Base-by-base conservation (phyloP, 2,329 filamentous ascomycete genomes). In the Neofusicoccum parvum region DNA sequence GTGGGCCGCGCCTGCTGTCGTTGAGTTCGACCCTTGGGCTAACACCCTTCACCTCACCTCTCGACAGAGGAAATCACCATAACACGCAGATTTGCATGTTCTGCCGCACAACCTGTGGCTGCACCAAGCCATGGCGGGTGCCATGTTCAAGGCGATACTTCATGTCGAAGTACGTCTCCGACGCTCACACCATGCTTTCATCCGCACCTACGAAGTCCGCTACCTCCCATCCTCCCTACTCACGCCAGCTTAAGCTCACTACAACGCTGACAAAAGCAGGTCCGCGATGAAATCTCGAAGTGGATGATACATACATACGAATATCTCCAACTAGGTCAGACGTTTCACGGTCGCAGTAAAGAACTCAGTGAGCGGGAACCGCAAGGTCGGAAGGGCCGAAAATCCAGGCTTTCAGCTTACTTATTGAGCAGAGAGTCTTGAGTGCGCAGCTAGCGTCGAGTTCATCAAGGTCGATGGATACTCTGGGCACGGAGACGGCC, bases 401-500 rank as follows among this genome's bases (percentile, higher is more conserved):
- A 32, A 7, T 5, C 27, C 20, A 45, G 17, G 20, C 41, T 7
- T 2, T 17, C n/a, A 11, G 43, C 32, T 60, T 10, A 60, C 23
- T 46, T 49, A 37, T 34, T 34, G 3, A 3, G 37, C 46, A 78
- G 73, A 72, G 5, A 69, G 71, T 4, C 63, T 76, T 27, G 70
- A 67, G 15, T 67, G 74, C 51, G 68, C 69, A 1, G 67, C 72
- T 14, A 69, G 65, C 36, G 73, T 81, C n/a, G 74, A 76, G 9
- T 70, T 70, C 0, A 72, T 80, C 36, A 72, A 73, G 6, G 73
- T 81, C 36, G 75, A 75, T 12, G 80, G 80, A 65, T 81, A 75
- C 65, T 77, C 74, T 12, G 76, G 76, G 3, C 7, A 48, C 23
- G 12, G 68, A 60, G 43, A 41, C n/a, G 69, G 65, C 51, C 70